Percentiles rank a stretch among this genome's conserved stretches.
These are phyloP conservation scores for Calonectria fujianensis DNA, from an alignment of 2,329 filamentous ascomycete species.

Conservation along the genomic window DNA sequence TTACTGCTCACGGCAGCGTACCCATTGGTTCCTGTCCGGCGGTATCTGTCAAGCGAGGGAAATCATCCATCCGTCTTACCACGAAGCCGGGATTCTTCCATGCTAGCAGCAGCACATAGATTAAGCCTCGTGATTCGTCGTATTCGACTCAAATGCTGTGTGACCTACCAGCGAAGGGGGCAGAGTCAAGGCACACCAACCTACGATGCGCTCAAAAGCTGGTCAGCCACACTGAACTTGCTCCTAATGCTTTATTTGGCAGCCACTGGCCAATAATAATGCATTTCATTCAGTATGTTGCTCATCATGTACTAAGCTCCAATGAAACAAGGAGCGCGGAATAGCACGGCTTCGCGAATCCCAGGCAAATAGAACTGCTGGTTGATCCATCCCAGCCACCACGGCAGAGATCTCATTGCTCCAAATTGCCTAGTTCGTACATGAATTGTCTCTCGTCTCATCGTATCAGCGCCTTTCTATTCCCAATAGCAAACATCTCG, in stretches of 20 bases:
- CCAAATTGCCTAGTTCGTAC: background rate
- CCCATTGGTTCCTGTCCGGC: constrained; percentile 11
- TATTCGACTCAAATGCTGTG: background rate
- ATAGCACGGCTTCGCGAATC: background rate
- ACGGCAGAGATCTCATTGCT: background rate
- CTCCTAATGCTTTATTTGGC: background rate
- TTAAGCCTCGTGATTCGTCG: background rate
- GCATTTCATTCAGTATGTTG: background rate
- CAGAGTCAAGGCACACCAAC: background rate
- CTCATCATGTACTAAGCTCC: background rate
- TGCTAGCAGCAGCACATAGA: background rate
- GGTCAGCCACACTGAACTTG: background rate
- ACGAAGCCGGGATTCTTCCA: background rate
- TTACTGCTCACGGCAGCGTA: background rate
- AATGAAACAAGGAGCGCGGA: background rate
- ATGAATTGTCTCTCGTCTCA: background rate
- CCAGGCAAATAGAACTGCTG: background rate
- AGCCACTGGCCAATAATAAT: background rate
- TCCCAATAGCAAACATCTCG: background rate
- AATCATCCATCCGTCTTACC: constrained; percentile 17
- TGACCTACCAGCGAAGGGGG: background rate
- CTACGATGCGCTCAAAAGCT: background rate
- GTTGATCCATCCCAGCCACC: background rate
- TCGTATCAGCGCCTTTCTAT: background rate
- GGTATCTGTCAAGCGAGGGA: constrained; percentile 13